phyloP scores from a whole-genome alignment of 176 grass and related monocot species.

The Melocanna baccifera region DNA sequence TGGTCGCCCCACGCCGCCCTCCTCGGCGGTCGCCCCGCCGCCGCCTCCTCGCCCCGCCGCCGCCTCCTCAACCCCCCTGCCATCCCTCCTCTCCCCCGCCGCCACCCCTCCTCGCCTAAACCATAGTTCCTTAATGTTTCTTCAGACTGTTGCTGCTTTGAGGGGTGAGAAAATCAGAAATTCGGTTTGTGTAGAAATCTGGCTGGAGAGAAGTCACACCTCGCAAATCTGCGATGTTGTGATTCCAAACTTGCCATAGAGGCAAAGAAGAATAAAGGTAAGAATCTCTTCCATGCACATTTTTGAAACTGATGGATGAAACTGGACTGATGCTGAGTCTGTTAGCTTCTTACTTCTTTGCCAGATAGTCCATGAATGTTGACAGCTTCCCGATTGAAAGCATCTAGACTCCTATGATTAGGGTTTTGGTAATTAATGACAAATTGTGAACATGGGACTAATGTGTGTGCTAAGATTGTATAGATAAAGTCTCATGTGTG shows the following conservation, averaged over 20 bases:
- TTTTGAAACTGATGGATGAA: constrained; percentile 10
- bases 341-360: constrained; percentile 70
- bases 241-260: constrained; percentile 68
- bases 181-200: constrained; percentile 90
- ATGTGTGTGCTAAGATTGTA: no score
- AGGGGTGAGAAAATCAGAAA: constrained; percentile 82
- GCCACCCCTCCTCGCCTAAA: constrained; percentile 30
- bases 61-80: no score
- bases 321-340: background rate
- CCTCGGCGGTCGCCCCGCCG: no score
- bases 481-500: no score
- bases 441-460: no score
- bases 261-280: background rate
- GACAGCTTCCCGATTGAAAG: constrained; percentile 95
- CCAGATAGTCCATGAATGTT: constrained; percentile 96
- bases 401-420: no score
- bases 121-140: background rate
- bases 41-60: no score
- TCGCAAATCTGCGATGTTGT: constrained; percentile 97
- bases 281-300: constrained; percentile 6
- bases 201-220: constrained; percentile 89
- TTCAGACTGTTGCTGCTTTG: constrained; percentile 78
- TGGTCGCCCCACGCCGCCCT: no score
- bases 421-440: no score
- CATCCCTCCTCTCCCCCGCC: no score